Base-by-base conservation (phyloP, 2,329 filamentous ascomycete species). In the Diplodia scrobiculata region DNA sequence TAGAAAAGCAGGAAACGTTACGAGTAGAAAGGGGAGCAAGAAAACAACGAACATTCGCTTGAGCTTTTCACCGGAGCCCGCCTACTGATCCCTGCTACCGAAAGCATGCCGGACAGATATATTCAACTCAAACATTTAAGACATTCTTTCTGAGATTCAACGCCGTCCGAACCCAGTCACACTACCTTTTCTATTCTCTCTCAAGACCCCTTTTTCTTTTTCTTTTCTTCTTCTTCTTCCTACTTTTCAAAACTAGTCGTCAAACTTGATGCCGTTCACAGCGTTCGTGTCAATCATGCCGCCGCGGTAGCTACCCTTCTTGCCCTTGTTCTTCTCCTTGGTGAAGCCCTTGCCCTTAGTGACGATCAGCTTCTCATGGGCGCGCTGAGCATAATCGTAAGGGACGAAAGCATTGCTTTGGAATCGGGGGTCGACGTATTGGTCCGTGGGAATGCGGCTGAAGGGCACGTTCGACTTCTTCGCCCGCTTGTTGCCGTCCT, bases 291-390 rank as follows among this genome's bases (percentile, higher is more conserved):
- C 93, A 73, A 99, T 96, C 63, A 85, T 79, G 6, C 95, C 95
- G 52, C 95, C 95, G 55, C 90, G 88, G 84, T 97, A 99, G 70
- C 89, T 91, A 60, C 95, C 95, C 72, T 88, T 85, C 76, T 82
- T 81, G 74, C 81, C 80, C 77, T 99, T 99, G 81, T 99, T 99
- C 88, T 99, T 99, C 83, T 98, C 95, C 84, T 99, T 99, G 68
- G 94, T 98, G 80, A 99, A 99, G 3, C 92, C 92, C 82, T 97
- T 98, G 73, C 95, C 95, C 77, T 90, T 91, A 36, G 94, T 98
- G 47, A 97, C 86, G 58, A 92, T 91, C 69, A 99, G 81, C 75
- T 97, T 93, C 71, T 92, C 86, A 75, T 93, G 91, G 9, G 96
- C 96, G 71, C 88, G 88, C 72, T 95, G 89, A 27, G 93, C 94